These are phyloP conservation scores for Chalciporus chontae DNA, from an alignment of 768 basidiomycete genomes.

Conservation along the genomic window DNA sequence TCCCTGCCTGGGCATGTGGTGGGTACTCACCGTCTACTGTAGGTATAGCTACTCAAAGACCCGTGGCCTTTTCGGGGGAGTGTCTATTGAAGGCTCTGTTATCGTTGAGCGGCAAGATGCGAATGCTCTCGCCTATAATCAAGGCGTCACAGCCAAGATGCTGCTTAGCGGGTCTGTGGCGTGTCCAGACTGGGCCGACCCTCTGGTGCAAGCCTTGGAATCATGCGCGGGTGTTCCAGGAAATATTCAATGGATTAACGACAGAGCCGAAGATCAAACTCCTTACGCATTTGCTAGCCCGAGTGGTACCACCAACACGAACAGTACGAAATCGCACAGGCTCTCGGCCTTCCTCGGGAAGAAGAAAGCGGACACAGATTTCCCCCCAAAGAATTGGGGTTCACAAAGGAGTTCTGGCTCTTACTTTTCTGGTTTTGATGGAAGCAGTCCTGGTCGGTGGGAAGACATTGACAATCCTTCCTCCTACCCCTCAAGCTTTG, in stretches of 20 bases:
- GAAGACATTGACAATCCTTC: slow-evolving; percentile 27
- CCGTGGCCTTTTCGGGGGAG: slow-evolving; percentile 88
- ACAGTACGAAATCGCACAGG: slow-evolving; percentile 37
- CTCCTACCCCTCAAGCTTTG: slow-evolving; percentile 28
- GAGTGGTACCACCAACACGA: not conserved
- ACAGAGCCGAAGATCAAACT: slow-evolving; percentile 37
- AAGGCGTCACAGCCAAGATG: slow-evolving; percentile 70
- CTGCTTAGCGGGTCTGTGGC: slow-evolving; percentile 76
- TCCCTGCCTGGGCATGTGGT: not conserved
- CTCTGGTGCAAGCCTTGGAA: slow-evolving; percentile 72
- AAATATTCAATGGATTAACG: slow-evolving; percentile 61
- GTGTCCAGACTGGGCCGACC: slow-evolving; percentile 75
- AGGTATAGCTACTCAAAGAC: slow-evolving; percentile 94
- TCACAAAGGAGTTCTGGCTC: slow-evolving; percentile 45
- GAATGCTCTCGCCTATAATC: slow-evolving; percentile 75
- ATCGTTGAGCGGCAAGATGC: slow-evolving; percentile 95
- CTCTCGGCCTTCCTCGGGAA: slow-evolving; percentile 30
- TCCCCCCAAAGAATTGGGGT: slow-evolving; percentile 69
- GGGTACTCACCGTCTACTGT: slow-evolving; percentile 2
- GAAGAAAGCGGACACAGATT: slow-evolving; percentile 48
- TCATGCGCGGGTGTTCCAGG: slow-evolving; percentile 68
- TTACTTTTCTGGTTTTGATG: slow-evolving; percentile 42
- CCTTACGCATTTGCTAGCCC: slow-evolving; percentile 52
- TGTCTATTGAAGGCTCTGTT: slow-evolving; percentile 84
- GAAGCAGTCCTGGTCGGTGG: slow-evolving; percentile 21